Evolutionary conservation across 371 early-diverging fungal species (phyloP).

Genomic region (Mucor ambiguus): DNA sequence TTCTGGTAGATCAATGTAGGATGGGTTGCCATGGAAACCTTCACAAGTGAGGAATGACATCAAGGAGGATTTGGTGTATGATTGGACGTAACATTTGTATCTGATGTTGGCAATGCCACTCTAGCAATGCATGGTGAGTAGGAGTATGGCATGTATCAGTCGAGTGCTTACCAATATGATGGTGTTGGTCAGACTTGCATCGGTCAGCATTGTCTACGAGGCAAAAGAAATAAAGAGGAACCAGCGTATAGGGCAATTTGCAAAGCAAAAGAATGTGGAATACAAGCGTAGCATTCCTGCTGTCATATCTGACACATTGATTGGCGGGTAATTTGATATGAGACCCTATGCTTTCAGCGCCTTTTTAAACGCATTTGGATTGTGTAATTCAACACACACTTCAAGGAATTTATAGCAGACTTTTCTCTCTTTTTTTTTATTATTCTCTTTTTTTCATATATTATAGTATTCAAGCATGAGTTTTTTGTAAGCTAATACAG

Average conservation of each 20-base stretch:
- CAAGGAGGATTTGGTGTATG: slow-evolving; percentile 25
- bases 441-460: not conserved
- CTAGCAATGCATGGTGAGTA: slow-evolving; percentile 15
- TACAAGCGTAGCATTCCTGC: not conserved
- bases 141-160: not conserved
- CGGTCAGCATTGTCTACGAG: slow-evolving; percentile 31
- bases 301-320: not conserved
- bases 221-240: not conserved
- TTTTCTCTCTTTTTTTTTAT: not conserved
- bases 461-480: slow-evolving; percentile 28
- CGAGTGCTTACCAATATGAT: slow-evolving; percentile 36
- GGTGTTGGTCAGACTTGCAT: slow-evolving; percentile 43
- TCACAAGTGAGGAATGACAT: slow-evolving; percentile 20
- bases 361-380: not conserved
- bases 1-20: slow-evolving; percentile 9
- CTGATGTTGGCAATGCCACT: slow-evolving; percentile 43
- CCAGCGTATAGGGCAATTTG: not conserved
- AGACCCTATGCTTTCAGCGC: not conserved
- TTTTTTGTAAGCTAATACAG: slow-evolving; percentile 38
- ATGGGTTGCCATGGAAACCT: not conserved
- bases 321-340: not conserved
- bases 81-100: slow-evolving; percentile 33
- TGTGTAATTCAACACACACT: not conserved
- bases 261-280: not conserved
- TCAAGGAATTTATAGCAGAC: slow-evolving; percentile 4